These are phyloP conservation scores for Capsella rubella DNA, from an alignment of 441 rosid genomes.

Conservation along the genomic window DNA sequence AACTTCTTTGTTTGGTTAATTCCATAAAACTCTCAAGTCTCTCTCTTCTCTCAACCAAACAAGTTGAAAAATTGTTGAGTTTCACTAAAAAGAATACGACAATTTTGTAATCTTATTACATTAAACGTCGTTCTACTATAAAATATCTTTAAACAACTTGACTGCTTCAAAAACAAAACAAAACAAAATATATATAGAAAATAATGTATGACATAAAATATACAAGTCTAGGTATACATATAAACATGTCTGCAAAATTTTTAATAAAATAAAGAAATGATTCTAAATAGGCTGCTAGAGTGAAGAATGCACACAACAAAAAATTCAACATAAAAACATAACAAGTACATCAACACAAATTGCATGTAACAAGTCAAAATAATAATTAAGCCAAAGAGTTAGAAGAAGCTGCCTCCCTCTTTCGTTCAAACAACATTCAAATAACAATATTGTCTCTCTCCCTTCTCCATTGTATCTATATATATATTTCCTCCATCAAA, in stretches of 20 bases:
- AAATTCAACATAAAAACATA: conserved; percentile 25
- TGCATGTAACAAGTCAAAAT: conserved; percentile 11
- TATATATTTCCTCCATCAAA: conserved; percentile 19
- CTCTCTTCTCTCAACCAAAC: too few relatives aligned
- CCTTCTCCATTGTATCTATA: conserved; percentile 9
- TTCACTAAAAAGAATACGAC: too few relatives aligned
- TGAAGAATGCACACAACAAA: neutral
- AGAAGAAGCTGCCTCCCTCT: conserved; percentile 21
- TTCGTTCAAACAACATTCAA: conserved; percentile 35
- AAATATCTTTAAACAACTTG: neutral
- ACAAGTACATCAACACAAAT: neutral
- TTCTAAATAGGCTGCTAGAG: conserved; percentile 15
- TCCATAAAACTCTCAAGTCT: too few relatives aligned
- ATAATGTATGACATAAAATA: neutral
- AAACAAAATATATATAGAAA: neutral
- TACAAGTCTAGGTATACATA: neutral
- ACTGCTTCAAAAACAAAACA: neutral
- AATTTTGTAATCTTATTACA: neutral
- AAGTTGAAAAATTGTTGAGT: too few relatives aligned
- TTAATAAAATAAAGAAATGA: neutral
- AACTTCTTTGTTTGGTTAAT: too few relatives aligned
- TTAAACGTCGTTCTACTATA: neutral
- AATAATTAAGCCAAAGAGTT: conserved; percentile 5
- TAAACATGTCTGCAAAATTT: neutral
- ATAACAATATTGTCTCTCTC: conserved; percentile 6